Evolutionary conservation across 2,329 filamentous ascomycete species (phyloP).

Genomic region (Hypoxylon sp.): DNA sequence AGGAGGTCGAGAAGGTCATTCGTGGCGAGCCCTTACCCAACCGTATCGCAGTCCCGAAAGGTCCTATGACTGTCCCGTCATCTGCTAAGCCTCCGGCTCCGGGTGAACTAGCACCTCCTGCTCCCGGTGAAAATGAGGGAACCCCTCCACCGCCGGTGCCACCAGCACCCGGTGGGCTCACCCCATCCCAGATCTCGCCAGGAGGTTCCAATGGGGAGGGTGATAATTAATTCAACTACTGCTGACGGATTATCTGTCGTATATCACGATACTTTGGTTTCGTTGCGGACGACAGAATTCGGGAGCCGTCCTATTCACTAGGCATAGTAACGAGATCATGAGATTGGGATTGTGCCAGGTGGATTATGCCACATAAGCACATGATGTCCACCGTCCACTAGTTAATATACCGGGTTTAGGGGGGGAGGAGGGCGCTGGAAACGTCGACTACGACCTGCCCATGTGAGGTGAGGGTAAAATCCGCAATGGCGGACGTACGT

Average conservation of each 20-base stretch:
- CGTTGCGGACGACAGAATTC: conserved; percentile 6
- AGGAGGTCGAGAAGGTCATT: conserved; percentile 92
- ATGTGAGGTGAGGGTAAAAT: conserved; percentile 8
- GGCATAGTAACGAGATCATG: conserved; percentile 8
- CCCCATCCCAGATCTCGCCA: conserved; percentile 27
- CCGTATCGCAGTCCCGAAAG: conserved; percentile 72
- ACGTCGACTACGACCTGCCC: conserved; percentile 5
- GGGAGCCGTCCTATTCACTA: conserved; percentile 2
- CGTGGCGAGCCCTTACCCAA: conserved; percentile 84
- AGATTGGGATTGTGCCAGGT: conserved; percentile 10
- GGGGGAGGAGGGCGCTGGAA: neutral
- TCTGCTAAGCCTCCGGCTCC: conserved; percentile 47
- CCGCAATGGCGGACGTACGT: neutral
- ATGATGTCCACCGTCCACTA: conserved; percentile 5
- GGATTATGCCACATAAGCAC: conserved; percentile 9
- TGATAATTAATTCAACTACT: conserved; percentile 17
- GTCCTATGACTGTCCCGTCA: conserved; percentile 77
- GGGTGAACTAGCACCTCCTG: conserved; percentile 43
- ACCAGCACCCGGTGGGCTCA: conserved; percentile 47
- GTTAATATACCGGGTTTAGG: conserved; percentile 11
- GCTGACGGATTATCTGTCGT: neutral
- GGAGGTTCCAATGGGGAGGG: conserved; percentile 4
- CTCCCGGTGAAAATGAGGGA: conserved; percentile 39
- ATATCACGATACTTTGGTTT: neutral
- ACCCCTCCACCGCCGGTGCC: conserved; percentile 48